Percentiles rank a stretch among this genome's conserved stretches.
Conservation (phyloP, 108 stramenopile genomes). For the Pseudonitzschia delicatissima region DNA sequence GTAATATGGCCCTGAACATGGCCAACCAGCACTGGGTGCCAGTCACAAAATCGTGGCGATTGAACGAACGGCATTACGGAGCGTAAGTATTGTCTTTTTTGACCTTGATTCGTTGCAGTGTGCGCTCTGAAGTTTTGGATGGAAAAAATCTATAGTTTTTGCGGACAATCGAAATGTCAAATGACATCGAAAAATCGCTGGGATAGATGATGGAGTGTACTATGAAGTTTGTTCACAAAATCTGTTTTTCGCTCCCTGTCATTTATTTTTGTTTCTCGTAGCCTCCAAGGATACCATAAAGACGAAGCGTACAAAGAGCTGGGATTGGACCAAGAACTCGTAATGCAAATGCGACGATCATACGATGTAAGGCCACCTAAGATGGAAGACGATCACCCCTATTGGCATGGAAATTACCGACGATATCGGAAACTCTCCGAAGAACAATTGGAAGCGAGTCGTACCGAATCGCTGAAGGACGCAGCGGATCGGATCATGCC, state of each 20-base stretch:
- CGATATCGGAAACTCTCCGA: conserved; percentile 61
- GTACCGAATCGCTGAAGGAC: conserved; percentile 75
- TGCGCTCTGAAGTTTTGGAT: no score
- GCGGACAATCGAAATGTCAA: no score
- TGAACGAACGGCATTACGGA: conserved; percentile 90
- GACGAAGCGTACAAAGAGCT: conserved; percentile 71
- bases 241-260: neutral
- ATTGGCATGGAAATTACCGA: conserved; percentile 84
- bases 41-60: conserved; percentile 76
- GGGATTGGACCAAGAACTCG: conserved; percentile 72
- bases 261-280: neutral
- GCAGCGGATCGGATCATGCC: conserved; percentile 78
- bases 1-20: conserved; percentile 77
- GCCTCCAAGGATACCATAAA: conserved; percentile 82
- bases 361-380: conserved; percentile 68
- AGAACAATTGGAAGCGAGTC: conserved; percentile 57
- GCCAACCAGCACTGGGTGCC: conserved; percentile 84
- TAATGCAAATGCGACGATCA: conserved; percentile 80
- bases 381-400: conserved; percentile 84
- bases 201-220: no score
- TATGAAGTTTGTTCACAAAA: no score
- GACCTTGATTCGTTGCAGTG: no score
- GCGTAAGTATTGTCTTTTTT: conserved; percentile 18
- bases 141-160: no score
- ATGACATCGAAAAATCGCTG: no score